Percentiles rank a stretch among this genome's conserved stretches.
Conservation (phyloP, 192 early-diverging fungal genomes). For the Funneliformis geosporum region DNA sequence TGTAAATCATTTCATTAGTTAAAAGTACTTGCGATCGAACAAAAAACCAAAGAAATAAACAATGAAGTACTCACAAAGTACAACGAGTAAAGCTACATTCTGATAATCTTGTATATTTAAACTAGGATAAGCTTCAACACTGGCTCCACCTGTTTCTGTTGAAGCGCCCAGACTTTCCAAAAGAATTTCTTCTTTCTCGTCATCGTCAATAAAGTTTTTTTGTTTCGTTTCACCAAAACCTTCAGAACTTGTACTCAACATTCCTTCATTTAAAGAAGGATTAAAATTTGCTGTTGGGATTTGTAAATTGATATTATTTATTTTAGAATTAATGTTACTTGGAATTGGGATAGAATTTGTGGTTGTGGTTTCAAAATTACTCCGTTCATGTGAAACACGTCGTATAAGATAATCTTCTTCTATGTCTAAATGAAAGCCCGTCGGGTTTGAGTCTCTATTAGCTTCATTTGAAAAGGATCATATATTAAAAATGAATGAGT, state of each 20-base stretch:
- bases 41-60: too few species aligned
- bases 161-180: slow-evolving; percentile 11
- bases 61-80: slow-evolving; percentile 53
- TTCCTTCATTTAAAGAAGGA: slow-evolving; percentile 6
- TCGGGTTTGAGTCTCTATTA: neutral
- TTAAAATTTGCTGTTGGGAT: neutral
- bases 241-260: neutral
- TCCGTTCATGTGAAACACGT: neutral
- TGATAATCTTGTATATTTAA: slow-evolving; percentile 29
- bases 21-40: slow-evolving; percentile 5
- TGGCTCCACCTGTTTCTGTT: neutral
- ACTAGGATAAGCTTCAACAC: slow-evolving; percentile 14
- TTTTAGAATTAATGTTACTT: neutral
- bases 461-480: neutral
- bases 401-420: neutral
- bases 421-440: neutral
- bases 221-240: neutral
- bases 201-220: neutral
- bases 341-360: neutral
- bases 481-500: too few species aligned
- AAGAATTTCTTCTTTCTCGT: slow-evolving; percentile 29
- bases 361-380: neutral
- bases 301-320: neutral
- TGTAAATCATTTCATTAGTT: slow-evolving; percentile 25
- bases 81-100: slow-evolving; percentile 57